phyloP scores from a whole-genome alignment of 768 basidiomycete genomes.

The Rhizopogon vinicolor region DNA sequence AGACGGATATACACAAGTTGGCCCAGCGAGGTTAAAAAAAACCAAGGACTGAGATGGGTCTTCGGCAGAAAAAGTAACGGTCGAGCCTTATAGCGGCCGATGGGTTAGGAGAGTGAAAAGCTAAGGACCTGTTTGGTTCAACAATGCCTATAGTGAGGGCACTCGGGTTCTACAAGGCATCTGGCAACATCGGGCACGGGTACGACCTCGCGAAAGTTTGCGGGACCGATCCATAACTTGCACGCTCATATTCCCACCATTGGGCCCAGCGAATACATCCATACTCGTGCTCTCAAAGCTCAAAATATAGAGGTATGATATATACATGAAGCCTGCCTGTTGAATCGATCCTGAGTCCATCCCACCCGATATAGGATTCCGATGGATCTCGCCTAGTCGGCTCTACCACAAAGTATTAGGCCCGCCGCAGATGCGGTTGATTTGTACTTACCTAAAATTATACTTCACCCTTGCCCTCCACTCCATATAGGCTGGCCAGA shows the following conservation, averaged over 20 bases:
- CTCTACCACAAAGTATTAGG: not conserved
- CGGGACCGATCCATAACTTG: no score
- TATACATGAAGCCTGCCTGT: no score
- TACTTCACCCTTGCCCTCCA: conserved; percentile 60
- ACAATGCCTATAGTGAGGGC: conserved; percentile 44
- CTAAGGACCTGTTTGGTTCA: conserved; percentile 51
- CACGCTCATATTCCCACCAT: no score
- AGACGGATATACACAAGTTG: conserved; percentile 52
- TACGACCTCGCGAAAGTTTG: no score
- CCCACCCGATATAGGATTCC: not conserved
- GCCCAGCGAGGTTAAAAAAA: conserved; percentile 51
- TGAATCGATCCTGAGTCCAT: not conserved
- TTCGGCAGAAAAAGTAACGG: conserved; percentile 43
- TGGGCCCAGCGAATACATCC: no score
- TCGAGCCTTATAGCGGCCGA: conserved; percentile 46
- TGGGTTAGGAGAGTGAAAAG: conserved; percentile 28
- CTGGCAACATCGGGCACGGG: no score
- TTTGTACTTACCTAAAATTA: conserved; percentile 34
- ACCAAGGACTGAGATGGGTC: conserved; percentile 33
- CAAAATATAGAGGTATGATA: no score
- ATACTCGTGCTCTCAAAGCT: no score
- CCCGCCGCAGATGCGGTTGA: not conserved
- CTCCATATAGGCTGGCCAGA: conserved; percentile 56
- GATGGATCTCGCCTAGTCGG: not conserved
- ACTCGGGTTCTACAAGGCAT: conserved; percentile 27